Evolutionary conservation across 352 stramenopile species (phyloP), one percentile per base, ranked within the genome.

Genomic region (Hyaloperonospora arabidopsidis): DNA sequence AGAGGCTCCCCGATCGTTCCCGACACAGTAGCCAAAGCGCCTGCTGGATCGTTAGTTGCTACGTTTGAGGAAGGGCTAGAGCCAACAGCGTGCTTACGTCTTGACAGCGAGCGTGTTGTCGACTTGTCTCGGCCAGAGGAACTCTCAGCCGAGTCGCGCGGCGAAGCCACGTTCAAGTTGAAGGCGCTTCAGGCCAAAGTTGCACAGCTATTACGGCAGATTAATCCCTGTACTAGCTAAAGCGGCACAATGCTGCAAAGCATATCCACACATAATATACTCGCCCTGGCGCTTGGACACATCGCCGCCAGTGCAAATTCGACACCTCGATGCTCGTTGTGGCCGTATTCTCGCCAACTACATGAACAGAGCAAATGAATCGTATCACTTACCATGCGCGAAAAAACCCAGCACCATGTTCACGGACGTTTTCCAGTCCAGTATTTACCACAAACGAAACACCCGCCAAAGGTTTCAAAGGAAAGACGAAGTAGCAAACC

Each of bases 241-340:
- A 70, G 51, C 38, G 57, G 61, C 15, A 59, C 32, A 95, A 72
- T 12, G 87, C 74, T 46, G 84, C 78, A 13, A 97, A 72, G 74
- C 97, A 97, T 15, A 97, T 74, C 93, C 92, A 97, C 45, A 97
- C 79, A 5, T 82, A 96, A 17, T 97, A 64, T 10, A 98, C 68
- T 43, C 80, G 60, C 91, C 90, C 10, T 86, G 75, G 53, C 97
- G 93, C 12, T 74, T 69, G 54, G 89, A 83, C 1, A 90, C 86
- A 44, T 88, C 86, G 14, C 96, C 87, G 17, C 71, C 84, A 98
- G 68, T 34, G 79, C 86, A 56, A 97, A 98, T 60, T 97, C 86
- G 28, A 95, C 86, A 17, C 87, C 68, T 12, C 68, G 64, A 39
- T 88, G 79, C 38, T 85, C 76, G 56, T 84, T 94, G 56, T 86